Conservation (phyloP, 2,329 filamentous ascomycete genomes). For the Claviceps africana region DNA sequence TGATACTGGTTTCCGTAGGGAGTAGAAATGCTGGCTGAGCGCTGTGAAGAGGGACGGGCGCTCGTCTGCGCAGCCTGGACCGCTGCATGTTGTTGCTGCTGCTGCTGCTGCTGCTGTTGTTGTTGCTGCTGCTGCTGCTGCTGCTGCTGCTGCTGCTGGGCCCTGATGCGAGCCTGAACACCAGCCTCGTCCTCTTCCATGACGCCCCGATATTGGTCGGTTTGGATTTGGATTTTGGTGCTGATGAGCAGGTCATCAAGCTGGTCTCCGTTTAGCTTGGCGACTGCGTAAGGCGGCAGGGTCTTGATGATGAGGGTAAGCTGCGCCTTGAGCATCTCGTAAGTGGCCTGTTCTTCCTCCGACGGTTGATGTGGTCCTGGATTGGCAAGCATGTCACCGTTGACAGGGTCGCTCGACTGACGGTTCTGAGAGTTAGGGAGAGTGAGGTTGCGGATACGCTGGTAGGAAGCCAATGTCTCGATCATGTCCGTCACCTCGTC, state of each 20-base stretch:
- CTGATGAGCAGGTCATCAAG: constrained; percentile 72
- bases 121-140: constrained; percentile 16
- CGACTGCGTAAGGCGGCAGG: constrained; percentile 71
- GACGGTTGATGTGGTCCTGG: constrained; percentile 55
- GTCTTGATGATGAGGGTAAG: constrained; percentile 58
- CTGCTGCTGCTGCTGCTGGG: constrained; percentile 20
- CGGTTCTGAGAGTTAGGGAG: constrained; percentile 50
- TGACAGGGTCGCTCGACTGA: constrained; percentile 46
- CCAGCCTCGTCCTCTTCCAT: constrained; percentile 71
- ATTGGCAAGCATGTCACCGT: constrained; percentile 53
- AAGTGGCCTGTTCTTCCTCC: constrained; percentile 45
- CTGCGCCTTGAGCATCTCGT: constrained; percentile 62
- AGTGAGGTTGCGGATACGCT: constrained; percentile 62
- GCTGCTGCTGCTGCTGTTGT: constrained; percentile 16
- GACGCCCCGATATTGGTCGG: constrained; percentile 59
- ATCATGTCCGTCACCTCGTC: constrained; percentile 62
- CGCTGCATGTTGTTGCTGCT: constrained; percentile 3
- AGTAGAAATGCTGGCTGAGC: constrained; percentile 24
- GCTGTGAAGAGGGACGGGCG: constrained; percentile 20
- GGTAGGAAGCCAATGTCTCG: constrained; percentile 62
- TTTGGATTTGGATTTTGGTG: constrained; percentile 60
- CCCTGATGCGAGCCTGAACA: constrained; percentile 34
- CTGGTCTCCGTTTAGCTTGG: constrained; percentile 75
- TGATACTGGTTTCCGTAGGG: constrained; percentile 32
- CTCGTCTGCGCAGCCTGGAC: constrained; percentile 15